Evolutionary conservation across 139 green algal species (phyloP), one percentile per base, ranked within the genome.

Genomic region (Pleodorina starrii): DNA sequence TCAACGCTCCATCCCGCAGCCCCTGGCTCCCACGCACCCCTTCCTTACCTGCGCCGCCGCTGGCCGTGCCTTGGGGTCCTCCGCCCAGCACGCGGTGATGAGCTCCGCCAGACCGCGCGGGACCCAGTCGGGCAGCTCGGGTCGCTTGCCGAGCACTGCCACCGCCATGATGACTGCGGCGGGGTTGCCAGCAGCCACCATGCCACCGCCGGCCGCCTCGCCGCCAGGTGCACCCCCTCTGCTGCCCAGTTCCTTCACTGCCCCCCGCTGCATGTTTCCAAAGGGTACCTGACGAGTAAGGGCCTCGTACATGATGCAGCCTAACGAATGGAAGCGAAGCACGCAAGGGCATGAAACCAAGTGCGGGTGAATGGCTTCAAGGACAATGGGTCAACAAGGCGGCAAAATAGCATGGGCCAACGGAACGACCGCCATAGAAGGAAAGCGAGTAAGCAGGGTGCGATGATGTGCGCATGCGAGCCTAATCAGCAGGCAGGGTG

Each of bases 271-370:
- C 17, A 71, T 44, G 38, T 51, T 12, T 2, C 78, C 68, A 9
- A 69, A 91, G 23, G 63, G 86, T 3, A 73, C 50, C 16, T 29
- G 59, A 48, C 84, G 84, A 11, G 48, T 89, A 35, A 82, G 25
- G 36, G 85, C 91, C 87, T 96, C 94, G 46, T 95, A 96, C 60
- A 96, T 85, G 84, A 96, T 95, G 85, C 93, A 95, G 54, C 93
- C 91, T 89, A n/a, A n/a, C n/a, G n/a, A n/a, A n/a, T n/a, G n/a
- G n/a, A n/a, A n/a, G n/a, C n/a, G n/a, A n/a, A n/a, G n/a, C n/a
- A n/a, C n/a, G n/a, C n/a, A n/a, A n/a, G n/a, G n/a, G n/a, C n/a
- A n/a, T n/a, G n/a, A n/a, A n/a, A n/a, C n/a, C n/a, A n/a, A n/a
- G n/a, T n/a, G n/a, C n/a, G n/a, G n/a, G n/a, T n/a, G n/a, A n/a